Base-by-base conservation (phyloP, 345 rosid genomes). In the Hibiscus trionum region DNA sequence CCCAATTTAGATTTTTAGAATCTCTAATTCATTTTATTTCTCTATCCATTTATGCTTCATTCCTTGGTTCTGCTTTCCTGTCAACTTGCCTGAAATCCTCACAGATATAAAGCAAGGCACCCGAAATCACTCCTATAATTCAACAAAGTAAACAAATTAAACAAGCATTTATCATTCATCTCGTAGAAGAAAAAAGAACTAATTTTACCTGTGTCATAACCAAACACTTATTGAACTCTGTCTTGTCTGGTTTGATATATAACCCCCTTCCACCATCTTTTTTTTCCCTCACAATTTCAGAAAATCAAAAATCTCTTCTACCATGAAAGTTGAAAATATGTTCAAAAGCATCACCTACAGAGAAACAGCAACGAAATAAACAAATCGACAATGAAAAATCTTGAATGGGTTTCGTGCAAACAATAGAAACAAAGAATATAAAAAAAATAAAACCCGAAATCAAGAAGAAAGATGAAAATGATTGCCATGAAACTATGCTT, bases 191-290 rank as follows among this genome's bases (percentile, higher is more conserved):
- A 46, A 46, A 9, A 46, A 11, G 24, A 19, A 15, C 7, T 10
- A 0, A 11, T 11, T 0, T 72, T 72, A 71, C 98, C 97, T 21
- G 98, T 94, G 70, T 94, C 98, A 76, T 94, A 94, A 4, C 98
- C 98, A 69, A 94, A 94, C 97, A 94, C 70, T 88, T 97, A 0
- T 89, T 86, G 57, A 90, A 87, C 73, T 91, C 89, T 17, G 91
- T 82, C 77, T 72, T 82, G 42, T 89, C 91, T 1, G 93, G 77
- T 66, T 78, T 44, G 35, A 75, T 16, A 37, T 37, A 62, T 33
- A 27, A 0, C 87, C 97, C 11, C 88, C 95, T 78, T 91, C 97
- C 76, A 82, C 95, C 95, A 88, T 91, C 21, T 76, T 68, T 49
- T 27, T 15, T 10, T 10, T 1, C 14, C 14, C 9, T 46, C 46